Base-by-base conservation (phyloP, 108 stramenopile genomes). In the Mediolabrus comicus region DNA sequence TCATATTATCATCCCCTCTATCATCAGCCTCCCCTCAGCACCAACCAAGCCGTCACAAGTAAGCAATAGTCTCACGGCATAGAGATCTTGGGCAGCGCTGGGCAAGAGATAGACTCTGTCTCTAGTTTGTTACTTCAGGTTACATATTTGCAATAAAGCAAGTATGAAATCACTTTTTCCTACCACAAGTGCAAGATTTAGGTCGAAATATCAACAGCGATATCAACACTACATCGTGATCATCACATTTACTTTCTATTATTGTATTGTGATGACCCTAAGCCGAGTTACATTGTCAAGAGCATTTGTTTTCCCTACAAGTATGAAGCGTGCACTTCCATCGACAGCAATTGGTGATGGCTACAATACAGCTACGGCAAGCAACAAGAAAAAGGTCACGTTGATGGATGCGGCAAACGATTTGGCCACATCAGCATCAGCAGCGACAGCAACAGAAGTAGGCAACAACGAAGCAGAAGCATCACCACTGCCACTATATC, bases 401-500 rank as follows among this genome's bases (percentile, higher is more conserved):
- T 3, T 49, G 46, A n/a, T n/a, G n/a, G n/a, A n/a, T n/a, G 46
- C 46, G 19, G 22, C 22, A 22, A 24, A 49, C 5, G 46, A 49
- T 22, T 49, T 49, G 46, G 22, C 14, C 46, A 49, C 46, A 49
- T 9, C 22, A 49, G 2, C 46, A 49, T 43, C 41, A 43, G 4
- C 41, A 14, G 3, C 38, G n/a, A 39, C 38, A 17, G 41, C 41
- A 22, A 19, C 19, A 4, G 6, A 33, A 6, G 33, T 7, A 33
- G 33, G 7, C 33, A 33, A 33, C 33, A n/a, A n/a, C n/a, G n/a
- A n/a, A n/a, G n/a, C n/a, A 28, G 41, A 29, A 38, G 54, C 27
- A 24, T 41, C 62, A n/a, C 29, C 9, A 36, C 63, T 65, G 22
- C 88, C 91, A 10, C 68, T 92, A 1, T 88, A 87, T 55, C 73